Percentiles rank a stretch among this genome's conserved stretches.
These are phyloP conservation scores for Colletotrichum cordylinicola DNA, from an alignment of 2,329 filamentous ascomycete genomes.

Conservation along the genomic window DNA sequence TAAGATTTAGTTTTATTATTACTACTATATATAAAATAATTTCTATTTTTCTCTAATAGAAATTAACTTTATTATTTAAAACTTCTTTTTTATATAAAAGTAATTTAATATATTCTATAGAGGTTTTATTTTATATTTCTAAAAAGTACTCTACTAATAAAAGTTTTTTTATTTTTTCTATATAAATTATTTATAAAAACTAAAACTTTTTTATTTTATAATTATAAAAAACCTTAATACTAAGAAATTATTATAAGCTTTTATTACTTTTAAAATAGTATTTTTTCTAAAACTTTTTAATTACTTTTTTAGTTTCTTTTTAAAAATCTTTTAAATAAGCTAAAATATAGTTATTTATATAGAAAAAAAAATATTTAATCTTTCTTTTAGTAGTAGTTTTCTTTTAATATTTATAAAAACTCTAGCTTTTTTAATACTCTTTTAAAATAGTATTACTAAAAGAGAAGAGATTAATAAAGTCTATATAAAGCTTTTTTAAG, in stretches of 20 bases:
- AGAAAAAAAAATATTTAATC: neutral
- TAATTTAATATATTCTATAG: neutral
- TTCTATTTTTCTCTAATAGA: neutral
- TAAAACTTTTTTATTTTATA: neutral
- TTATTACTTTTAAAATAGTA: neutral
- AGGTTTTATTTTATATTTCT: neutral
- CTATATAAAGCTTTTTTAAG: neutral
- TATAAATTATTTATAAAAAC: neutral
- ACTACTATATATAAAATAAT: neutral
- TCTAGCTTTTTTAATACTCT: neutral
- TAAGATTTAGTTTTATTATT: neutral
- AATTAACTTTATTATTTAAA: neutral
- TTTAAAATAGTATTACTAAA: neutral
- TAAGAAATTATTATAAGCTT: neutral
- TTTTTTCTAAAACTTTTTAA: neutral
- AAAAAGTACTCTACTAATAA: neutral
- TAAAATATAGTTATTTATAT: neutral
- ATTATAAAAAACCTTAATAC: neutral
- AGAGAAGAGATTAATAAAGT: neutral
- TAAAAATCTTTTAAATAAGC: fast-evolving
- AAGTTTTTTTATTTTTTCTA: neutral
- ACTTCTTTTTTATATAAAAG: neutral
- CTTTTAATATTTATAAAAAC: neutral
- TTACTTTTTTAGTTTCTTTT: neutral
- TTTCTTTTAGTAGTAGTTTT: neutral